Evolutionary conservation across 1,284 basidiomycete species (phyloP).

Genomic region (Volvariella volvacea): DNA sequence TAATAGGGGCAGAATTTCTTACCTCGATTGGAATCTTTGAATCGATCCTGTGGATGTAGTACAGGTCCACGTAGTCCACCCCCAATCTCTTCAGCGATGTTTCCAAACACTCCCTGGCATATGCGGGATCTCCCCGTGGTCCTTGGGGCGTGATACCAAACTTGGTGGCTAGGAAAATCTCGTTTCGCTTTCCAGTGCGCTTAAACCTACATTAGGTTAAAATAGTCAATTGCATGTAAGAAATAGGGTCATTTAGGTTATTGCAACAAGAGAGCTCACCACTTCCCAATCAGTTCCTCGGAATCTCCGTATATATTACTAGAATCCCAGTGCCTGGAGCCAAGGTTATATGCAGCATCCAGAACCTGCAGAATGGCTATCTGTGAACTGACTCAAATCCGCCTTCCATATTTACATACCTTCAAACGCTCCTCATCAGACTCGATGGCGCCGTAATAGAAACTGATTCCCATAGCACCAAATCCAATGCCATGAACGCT

Average conservation of each 20-base stretch:
- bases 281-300: constrained; percentile 39
- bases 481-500: constrained; percentile 11
- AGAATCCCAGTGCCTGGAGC: constrained; percentile 37
- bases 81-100: constrained; percentile 26
- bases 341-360: constrained; percentile 28
- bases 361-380: constrained; percentile 22
- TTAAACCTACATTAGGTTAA: constrained; percentile 40
- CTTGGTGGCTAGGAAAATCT: constrained; percentile 47
- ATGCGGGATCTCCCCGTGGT: constrained; percentile 28
- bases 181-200: constrained; percentile 33
- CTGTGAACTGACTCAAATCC: background rate
- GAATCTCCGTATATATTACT: constrained; percentile 36
- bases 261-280: constrained; percentile 34
- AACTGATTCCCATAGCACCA: constrained; percentile 11
- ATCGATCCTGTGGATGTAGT: constrained; percentile 29
- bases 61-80: constrained; percentile 25
- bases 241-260: too few relatives aligned
- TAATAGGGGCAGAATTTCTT: background rate
- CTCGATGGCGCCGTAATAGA: constrained; percentile 8
- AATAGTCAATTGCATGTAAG: too few relatives aligned
- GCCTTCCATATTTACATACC: constrained; percentile 4
- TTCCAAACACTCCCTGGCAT: constrained; percentile 20
- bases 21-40: constrained; percentile 40
- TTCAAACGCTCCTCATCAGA: constrained; percentile 11
- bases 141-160: constrained; percentile 27